phyloP scores from a whole-genome alignment of 2,329 filamentous ascomycete species.

The Fusarium sp. region DNA sequence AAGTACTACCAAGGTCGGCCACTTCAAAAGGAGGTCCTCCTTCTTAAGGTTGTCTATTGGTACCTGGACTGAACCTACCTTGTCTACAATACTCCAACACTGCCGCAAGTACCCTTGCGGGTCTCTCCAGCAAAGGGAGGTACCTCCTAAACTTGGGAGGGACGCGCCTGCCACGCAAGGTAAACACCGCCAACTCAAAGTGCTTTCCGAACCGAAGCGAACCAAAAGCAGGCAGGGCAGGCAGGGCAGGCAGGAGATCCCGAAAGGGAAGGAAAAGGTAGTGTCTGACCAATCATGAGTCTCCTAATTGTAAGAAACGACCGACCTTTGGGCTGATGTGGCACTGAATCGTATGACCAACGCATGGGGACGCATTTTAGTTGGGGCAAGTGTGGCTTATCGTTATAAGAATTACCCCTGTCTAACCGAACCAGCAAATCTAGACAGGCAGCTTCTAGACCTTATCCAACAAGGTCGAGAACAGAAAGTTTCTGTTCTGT shows the following conservation, averaged over 20 bases:
- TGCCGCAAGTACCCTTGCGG: constrained; percentile 11
- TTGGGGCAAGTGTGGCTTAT: constrained; percentile 17
- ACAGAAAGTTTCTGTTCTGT: neutral
- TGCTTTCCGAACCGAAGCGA: constrained; percentile 26
- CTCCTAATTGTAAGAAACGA: constrained; percentile 41
- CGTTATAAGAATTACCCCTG: neutral
- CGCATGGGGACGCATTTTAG: neutral
- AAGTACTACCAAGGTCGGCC: constrained; percentile 14
- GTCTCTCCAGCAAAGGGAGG: neutral
- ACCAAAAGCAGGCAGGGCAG: neutral
- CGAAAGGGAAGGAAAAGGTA: constrained; percentile 21
- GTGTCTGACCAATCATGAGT: constrained; percentile 27
- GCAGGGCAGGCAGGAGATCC: constrained; percentile 36
- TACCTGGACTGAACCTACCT: constrained; percentile 30
- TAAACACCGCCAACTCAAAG: neutral
- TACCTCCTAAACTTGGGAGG: neutral
- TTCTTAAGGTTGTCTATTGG: constrained; percentile 2
- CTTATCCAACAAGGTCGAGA: constrained; percentile 14
- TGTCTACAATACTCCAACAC: constrained; percentile 10
- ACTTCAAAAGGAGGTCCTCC: constrained; percentile 13
- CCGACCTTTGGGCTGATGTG: constrained; percentile 46
- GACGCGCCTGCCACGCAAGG: constrained; percentile 5
- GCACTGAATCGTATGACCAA: constrained; percentile 47
- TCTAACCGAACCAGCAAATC: neutral
- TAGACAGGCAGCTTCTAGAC: constrained; percentile 9